Conservation (phyloP, 2,329 filamentous ascomycete species). For the Stachybotrys chlorohalonatus region DNA sequence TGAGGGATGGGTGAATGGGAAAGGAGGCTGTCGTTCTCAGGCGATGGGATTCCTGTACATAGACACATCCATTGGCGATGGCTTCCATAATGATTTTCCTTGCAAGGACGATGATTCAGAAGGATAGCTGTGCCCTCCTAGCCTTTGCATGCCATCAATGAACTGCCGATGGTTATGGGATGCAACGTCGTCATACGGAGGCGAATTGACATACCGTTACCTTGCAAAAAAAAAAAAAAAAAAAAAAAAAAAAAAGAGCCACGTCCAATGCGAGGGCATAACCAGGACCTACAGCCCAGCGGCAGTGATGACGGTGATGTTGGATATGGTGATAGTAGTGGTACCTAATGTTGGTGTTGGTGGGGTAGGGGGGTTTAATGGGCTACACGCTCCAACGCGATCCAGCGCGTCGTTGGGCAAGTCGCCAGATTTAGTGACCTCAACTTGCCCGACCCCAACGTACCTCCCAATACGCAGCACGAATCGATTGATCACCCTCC, state of each 20-base stretch:
- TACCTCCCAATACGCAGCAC: not conserved
- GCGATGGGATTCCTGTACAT: constrained; percentile 4
- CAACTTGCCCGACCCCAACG: too few relatives aligned
- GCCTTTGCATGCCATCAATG: too few relatives aligned
- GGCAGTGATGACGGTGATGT: constrained; percentile 6
- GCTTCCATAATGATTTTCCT: not conserved
- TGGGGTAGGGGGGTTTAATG: constrained; percentile 17
- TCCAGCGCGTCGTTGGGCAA: constrained; percentile 16
- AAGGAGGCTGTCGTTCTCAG: not conserved
- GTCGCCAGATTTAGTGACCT: not conserved
- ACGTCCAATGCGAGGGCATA: too few relatives aligned
- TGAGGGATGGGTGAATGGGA: not conserved
- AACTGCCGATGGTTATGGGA: too few relatives aligned
- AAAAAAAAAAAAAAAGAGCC: too few relatives aligned
- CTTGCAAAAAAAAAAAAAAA: too few relatives aligned
- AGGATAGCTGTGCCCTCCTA: too few relatives aligned
- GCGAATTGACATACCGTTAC: too few relatives aligned
- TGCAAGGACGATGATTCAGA: constrained; percentile 7
- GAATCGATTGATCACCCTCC: not conserved
- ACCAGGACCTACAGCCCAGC: too few relatives aligned
- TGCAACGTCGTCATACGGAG: too few relatives aligned
- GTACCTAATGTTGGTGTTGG: constrained; percentile 1
- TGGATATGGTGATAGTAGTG: constrained; percentile 2
- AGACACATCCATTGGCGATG: constrained; percentile 5
- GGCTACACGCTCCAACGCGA: constrained; percentile 18